These are phyloP conservation scores for Oryza meridionalis DNA, from an alignment of 176 grass and related monocot genomes.

Conservation along the genomic window DNA sequence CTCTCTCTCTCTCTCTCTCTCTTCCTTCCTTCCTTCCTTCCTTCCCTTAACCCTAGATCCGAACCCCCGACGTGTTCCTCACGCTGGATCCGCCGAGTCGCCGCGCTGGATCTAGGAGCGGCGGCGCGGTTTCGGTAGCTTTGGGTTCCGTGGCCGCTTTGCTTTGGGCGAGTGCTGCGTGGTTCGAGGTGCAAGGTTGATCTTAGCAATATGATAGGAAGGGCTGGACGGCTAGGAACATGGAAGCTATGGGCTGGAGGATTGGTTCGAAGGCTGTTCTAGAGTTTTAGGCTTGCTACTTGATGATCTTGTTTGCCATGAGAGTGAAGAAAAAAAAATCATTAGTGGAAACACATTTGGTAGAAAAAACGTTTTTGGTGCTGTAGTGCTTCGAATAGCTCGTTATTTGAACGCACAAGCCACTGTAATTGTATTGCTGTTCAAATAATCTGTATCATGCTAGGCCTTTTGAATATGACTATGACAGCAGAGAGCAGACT, in stretches of 20 bases:
- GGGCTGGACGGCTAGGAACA: not conserved
- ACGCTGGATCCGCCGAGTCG: conserved; percentile 30
- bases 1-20: not conserved
- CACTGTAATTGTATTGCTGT: not conserved
- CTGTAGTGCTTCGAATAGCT: not conserved
- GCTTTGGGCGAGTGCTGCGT: not conserved
- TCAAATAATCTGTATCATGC: conserved; percentile 3
- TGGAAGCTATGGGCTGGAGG: not conserved
- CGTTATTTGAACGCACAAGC: not conserved
- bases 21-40: not conserved
- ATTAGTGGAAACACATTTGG: not conserved
- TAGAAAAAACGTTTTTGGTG: conserved; percentile 13
- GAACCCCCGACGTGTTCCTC: not conserved
- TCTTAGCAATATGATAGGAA: conserved; percentile 24
- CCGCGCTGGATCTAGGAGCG: conserved; percentile 26
- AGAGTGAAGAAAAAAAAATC: not conserved
- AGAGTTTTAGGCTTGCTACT: not conserved
- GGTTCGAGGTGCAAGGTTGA: not conserved
- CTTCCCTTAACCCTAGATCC: conserved; percentile 31
- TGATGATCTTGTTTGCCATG: conserved; percentile 17
- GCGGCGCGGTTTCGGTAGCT: not conserved
- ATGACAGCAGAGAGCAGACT: not conserved
- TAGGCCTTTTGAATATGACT: conserved; percentile 17
- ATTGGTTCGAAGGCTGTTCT: not conserved
- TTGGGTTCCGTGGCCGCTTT: not conserved